Base-by-base conservation (phyloP, 108 stramenopile genomes). In the Cyclotella kingstonii region DNA sequence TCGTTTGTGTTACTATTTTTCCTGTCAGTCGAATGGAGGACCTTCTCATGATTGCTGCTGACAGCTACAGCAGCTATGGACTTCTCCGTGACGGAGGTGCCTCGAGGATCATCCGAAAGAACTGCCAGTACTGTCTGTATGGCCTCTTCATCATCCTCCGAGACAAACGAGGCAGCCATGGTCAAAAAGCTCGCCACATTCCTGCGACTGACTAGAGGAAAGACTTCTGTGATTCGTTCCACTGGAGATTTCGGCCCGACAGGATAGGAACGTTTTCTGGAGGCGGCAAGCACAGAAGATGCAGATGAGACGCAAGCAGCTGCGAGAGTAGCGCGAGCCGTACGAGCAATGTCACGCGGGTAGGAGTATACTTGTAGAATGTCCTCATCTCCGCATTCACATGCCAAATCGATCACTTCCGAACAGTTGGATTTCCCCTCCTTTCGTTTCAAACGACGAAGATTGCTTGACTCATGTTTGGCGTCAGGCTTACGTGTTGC, bases 51-150 rank as follows among this genome's bases (percentile, higher is more conserved):
- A 7, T 58, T 38, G 10, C 59, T 70, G 5, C 76, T 60, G 7
- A 60, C 58, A 0, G 59, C 46, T 3, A 54, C 79, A 19, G 71
- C 54, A 0, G 66, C 76, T 46, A 66, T 51, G 25, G 33, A 11
- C 25, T 42, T 52, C 4, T 77, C 70, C 1, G 57, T 22, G 12
- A 72, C 54, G 17, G 35, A 30, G 21, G 45, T 28, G 1, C 60
- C 70, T 7, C 42, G 28, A 17, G 74, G 59, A 40, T 73, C 39
- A 19, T 72, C 76, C 4, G 64, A 60, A 30, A 71, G 54, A 17
- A 76, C 62, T 34, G 55, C 58, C 62, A 76, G 54, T 11, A 65
- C 68, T 15, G 43, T 50, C 12, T 54, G 62, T 18, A 76, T 42
- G 4, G 42, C 3, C n/a, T 26, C 42, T 9, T 51, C 44, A 11